Percentiles rank a stretch among this genome's conserved stretches.
Conservation (phyloP, 2,329 filamentous ascomycete species). For the Curvularia verruculosa region DNA sequence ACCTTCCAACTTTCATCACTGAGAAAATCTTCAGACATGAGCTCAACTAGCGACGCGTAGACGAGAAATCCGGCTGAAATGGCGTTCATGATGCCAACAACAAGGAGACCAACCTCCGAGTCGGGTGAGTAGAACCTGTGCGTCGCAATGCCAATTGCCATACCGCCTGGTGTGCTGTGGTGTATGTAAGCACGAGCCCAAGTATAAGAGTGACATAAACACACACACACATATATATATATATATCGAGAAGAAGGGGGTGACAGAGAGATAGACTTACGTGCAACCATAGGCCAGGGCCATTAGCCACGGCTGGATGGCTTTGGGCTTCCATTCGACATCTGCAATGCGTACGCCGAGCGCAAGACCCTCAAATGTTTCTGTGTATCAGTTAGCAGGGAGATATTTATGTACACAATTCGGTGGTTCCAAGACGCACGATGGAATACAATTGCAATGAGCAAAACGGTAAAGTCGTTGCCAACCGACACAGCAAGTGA, state of each 20-base stretch:
- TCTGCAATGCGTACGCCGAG: constrained; percentile 84
- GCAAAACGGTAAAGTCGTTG: constrained; percentile 62
- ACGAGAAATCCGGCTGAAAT: constrained; percentile 80
- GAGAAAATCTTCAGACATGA: constrained; percentile 83
- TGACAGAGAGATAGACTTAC: background rate
- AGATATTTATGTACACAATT: background rate
- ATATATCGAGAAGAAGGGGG: no score
- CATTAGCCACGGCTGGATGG: constrained; percentile 68
- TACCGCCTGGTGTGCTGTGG: constrained; percentile 74
- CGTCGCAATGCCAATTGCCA: constrained; percentile 78
- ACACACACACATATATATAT: background rate
- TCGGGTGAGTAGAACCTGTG: constrained; percentile 81
- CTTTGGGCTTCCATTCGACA: constrained; percentile 58
- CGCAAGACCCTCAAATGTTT: constrained; percentile 87
- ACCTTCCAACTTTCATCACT: constrained; percentile 75
- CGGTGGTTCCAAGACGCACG: constrained; percentile 29
- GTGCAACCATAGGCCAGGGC: constrained; percentile 72
- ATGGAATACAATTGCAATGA: constrained; percentile 67
- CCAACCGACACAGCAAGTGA: constrained; percentile 62
- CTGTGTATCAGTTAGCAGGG: constrained; percentile 7
- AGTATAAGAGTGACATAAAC: constrained; percentile 10
- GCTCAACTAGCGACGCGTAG: constrained; percentile 82
- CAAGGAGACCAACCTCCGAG: constrained; percentile 75
- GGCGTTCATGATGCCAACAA: constrained; percentile 88
- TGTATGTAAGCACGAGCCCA: background rate